Percentiles rank a stretch among this genome's conserved stretches.
These are phyloP conservation scores for Afroboletus lepidellus DNA, from an alignment of 1,284 basidiomycete genomes.

Conservation along the genomic window DNA sequence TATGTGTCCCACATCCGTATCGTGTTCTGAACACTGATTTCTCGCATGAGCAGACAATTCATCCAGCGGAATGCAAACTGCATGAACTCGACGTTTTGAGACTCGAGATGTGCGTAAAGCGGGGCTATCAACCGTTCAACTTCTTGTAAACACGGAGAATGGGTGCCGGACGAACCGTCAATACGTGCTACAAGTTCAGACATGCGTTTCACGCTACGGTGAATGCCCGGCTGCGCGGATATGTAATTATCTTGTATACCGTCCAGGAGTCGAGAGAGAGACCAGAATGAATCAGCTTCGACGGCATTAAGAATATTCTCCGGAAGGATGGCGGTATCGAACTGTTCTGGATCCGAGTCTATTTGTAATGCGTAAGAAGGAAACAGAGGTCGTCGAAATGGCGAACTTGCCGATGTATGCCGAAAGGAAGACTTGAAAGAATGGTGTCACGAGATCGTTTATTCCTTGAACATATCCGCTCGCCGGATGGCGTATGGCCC, in stretches of 20 bases:
- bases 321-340: conserved; percentile 79
- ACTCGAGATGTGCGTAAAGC: conserved; percentile 77
- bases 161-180: conserved; percentile 56
- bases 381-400: conserved; percentile 5
- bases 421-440: conserved; percentile 91
- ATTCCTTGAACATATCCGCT: conserved; percentile 98
- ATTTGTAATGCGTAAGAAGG: conserved; percentile 9
- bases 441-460: conserved; percentile 94
- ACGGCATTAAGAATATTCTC: conserved; percentile 72
- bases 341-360: conserved; percentile 87
- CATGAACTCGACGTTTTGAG: conserved; percentile 95
- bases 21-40: conserved; percentile 92
- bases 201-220: conserved; percentile 89
- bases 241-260: conserved; percentile 99
- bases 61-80: conserved; percentile 99
- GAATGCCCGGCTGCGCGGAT: conserved; percentile 91
- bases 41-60: conserved; percentile 96
- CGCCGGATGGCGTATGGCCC: conserved; percentile 96
- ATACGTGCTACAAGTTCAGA: conserved; percentile 89
- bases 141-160: neutral
- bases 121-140: conserved; percentile 56
- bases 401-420: conserved; percentile 77
- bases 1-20: conserved; percentile 99
- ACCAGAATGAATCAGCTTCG: conserved; percentile 97
- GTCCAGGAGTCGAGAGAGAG: conserved; percentile 87